Percentiles rank a stretch among this genome's conserved stretches.
Conservation (phyloP, 441 rosid species). For the Manihot esculenta region DNA sequence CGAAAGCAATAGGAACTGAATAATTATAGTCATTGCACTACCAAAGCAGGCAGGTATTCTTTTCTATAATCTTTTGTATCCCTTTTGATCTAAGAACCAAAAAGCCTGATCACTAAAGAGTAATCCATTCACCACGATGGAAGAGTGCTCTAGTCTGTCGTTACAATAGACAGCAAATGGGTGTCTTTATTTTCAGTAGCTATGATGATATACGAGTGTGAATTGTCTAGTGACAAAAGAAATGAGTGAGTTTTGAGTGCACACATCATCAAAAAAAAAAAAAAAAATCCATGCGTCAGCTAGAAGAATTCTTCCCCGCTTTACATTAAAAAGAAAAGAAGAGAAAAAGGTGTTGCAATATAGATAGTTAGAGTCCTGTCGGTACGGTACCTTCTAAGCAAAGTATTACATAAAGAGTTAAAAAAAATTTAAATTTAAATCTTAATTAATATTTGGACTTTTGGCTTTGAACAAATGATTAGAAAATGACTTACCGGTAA, state of each 20-base stretch:
- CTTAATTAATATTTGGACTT: neutral
- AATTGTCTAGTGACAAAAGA: slow-evolving; percentile 5
- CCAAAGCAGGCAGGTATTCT: too few relatives aligned
- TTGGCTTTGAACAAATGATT: neutral
- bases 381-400: slow-evolving; percentile 35
- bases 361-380: neutral
- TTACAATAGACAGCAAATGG: slow-evolving; percentile 1
- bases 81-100: neutral
- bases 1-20: too few relatives aligned
- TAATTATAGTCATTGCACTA: too few relatives aligned
- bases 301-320: slow-evolving; percentile 27
- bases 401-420: slow-evolving; percentile 21
- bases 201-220: slow-evolving; percentile 21
- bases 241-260: slow-evolving; percentile 36
- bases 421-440: neutral
- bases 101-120: slow-evolving; percentile 10
- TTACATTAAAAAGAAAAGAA: neutral
- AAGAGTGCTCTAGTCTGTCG: neutral
- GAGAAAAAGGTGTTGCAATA: neutral
- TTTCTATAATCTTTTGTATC: neutral
- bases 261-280: slow-evolving; percentile 3
- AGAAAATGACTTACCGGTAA: slow-evolving; percentile 46
- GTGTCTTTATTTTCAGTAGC: slow-evolving; percentile 22
- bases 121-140: neutral
- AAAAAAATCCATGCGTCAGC: slow-evolving; percentile 31